phyloP scores from a whole-genome alignment of 805 yeast species.

The Candida yuanshanica region DNA sequence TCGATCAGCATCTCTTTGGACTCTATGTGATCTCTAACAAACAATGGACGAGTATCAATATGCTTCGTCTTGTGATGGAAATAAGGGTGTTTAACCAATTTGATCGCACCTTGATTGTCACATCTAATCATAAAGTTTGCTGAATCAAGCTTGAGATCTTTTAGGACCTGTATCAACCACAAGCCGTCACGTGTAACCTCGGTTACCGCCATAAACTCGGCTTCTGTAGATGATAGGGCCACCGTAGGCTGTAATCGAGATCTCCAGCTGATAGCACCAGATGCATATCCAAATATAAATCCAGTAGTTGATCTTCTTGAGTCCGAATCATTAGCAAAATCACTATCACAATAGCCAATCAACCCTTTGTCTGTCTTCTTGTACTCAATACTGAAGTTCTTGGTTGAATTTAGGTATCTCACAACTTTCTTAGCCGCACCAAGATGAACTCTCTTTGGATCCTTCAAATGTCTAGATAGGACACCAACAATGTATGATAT shows the following conservation, averaged over 20 bases:
- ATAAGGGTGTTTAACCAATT: not conserved
- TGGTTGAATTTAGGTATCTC: constrained; percentile 2
- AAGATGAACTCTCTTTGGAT: not conserved
- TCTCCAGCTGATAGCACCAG: constrained; percentile 3
- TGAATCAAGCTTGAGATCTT: not conserved
- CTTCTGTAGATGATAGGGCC: constrained; percentile 5
- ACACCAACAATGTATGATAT: constrained; percentile 1
- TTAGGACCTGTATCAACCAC: constrained; percentile 1
- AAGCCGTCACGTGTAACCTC: not conserved
- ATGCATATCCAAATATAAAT: not conserved
- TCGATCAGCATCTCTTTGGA: not conserved
- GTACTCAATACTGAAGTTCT: no score
- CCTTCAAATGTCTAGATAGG: not conserved
- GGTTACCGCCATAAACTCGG: constrained; percentile 4
- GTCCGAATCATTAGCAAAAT: no score
- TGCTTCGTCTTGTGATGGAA: constrained; percentile 1
- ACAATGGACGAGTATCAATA: not conserved
- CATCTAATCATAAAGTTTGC: not conserved
- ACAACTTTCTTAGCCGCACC: constrained; percentile 1
- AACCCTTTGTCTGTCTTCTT: no score
- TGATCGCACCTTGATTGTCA: constrained; percentile 1
- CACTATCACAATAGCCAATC: no score
- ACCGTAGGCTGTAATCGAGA: constrained; percentile 1
- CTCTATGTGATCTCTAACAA: not conserved
- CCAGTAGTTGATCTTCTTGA: no score